Conservation (phyloP, 2,329 filamentous ascomycete genomes). For the Penicillium sp. region DNA sequence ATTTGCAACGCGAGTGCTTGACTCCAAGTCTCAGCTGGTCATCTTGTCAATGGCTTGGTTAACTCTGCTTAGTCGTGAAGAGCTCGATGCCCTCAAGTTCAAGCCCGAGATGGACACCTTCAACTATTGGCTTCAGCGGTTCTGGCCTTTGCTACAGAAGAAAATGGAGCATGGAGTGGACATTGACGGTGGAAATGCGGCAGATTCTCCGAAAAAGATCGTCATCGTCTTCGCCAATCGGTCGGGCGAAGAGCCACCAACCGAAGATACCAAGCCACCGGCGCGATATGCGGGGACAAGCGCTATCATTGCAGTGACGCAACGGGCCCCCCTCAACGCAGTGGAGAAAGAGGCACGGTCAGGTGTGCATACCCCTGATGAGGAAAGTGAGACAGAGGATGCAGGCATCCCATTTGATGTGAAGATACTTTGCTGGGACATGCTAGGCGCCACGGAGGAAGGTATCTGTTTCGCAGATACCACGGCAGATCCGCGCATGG, state of each 20-base stretch:
- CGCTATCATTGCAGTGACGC: conserved; percentile 43
- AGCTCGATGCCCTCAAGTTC: conserved; percentile 45
- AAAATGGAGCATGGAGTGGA: conserved; percentile 30
- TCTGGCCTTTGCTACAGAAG: conserved; percentile 51
- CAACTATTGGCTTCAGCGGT: conserved; percentile 62
- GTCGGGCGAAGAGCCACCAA: conserved; percentile 43
- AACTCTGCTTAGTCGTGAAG: conserved; percentile 50
- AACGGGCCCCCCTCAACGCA: conserved; percentile 19
- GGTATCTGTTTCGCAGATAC: conserved; percentile 50
- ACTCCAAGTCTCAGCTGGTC: conserved; percentile 51
- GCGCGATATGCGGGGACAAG: conserved; percentile 52
- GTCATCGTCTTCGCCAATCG: conserved; percentile 51
- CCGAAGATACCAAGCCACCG: conserved; percentile 36
- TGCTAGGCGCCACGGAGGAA: conserved; percentile 46
- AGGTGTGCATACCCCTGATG: conserved; percentile 8
- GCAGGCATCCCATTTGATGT: conserved; percentile 30
- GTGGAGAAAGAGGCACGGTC: conserved; percentile 3
- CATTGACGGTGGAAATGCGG: conserved; percentile 24
- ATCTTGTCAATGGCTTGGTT: conserved; percentile 66
- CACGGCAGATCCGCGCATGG: conserved; percentile 39
- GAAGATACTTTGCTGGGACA: conserved; percentile 48
- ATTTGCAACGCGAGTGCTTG: conserved; percentile 57
- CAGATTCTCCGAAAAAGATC: conserved; percentile 33
- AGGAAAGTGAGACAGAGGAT: conserved; percentile 15
- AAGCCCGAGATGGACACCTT: conserved; percentile 60